Conservation (phyloP, 306 rosid genomes). For the Pyrus communis region DNA sequence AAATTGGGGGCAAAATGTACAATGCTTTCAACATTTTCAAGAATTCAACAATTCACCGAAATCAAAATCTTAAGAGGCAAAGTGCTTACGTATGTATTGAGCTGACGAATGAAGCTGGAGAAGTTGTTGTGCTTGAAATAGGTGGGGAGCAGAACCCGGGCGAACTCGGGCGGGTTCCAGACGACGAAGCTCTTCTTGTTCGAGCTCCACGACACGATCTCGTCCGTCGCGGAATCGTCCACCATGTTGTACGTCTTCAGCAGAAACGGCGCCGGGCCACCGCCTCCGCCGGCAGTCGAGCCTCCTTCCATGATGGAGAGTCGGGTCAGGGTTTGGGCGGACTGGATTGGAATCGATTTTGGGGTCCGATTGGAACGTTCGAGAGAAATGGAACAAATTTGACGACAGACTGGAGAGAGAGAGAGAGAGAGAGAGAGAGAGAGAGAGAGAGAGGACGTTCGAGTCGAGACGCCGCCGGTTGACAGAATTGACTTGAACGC, state of each 20-base stretch:
- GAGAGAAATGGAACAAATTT: background rate
- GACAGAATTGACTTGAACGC: background rate
- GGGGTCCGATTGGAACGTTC: background rate
- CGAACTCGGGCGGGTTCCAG: slow-evolving; percentile 90
- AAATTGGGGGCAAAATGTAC: background rate
- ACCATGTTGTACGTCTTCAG: slow-evolving; percentile 89
- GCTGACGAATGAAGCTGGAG: slow-evolving; percentile 98
- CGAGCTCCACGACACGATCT: slow-evolving; percentile 86
- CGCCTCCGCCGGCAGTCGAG: slow-evolving; percentile 23
- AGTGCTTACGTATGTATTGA: slow-evolving; percentile 76
- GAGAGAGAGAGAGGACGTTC: background rate
- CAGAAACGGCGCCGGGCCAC: slow-evolving; percentile 90
- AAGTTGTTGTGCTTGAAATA: slow-evolving; percentile 93
- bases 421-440: background rate
- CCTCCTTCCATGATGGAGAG: slow-evolving; percentile 35
- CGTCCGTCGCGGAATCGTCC: slow-evolving; percentile 65
- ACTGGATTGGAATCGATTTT: background rate
- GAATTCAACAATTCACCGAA: background rate
- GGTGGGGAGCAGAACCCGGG: slow-evolving; percentile 73
- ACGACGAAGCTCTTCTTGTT: slow-evolving; percentile 70
- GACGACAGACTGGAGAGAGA: background rate
- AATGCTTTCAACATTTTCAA: background rate
- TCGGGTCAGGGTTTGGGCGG: background rate
- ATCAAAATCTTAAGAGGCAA: background rate
- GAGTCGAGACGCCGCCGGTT: background rate